Conservation (phyloP, 2,329 filamentous ascomycete species). For the Talaromyces sp. region DNA sequence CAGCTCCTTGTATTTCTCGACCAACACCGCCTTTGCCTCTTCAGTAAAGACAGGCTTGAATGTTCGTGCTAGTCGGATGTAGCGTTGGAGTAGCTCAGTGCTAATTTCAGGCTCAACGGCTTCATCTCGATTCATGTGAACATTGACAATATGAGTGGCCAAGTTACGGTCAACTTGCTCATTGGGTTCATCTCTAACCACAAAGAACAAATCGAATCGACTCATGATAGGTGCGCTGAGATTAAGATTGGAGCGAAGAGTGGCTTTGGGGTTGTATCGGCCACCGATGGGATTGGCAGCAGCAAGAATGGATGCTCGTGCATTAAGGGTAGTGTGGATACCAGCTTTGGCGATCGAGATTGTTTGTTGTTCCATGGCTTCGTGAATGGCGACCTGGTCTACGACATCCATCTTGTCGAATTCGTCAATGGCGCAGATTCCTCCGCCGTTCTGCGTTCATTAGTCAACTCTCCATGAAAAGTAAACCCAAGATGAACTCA, state of each 20-base stretch:
- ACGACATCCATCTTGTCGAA: slow-evolving; percentile 99
- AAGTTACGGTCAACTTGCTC: slow-evolving; percentile 86
- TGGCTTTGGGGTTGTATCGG: slow-evolving; percentile 91
- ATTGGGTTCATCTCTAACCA: slow-evolving; percentile 94
- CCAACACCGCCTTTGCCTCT: slow-evolving; percentile 78
- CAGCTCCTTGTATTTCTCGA: slow-evolving; percentile 93
- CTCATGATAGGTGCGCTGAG: slow-evolving; percentile 99
- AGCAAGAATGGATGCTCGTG: slow-evolving; percentile 88
- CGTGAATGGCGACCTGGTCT: slow-evolving; percentile 97
- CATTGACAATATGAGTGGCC: slow-evolving; percentile 88
- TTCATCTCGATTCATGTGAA: slow-evolving; percentile 89
- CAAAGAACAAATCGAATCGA: slow-evolving; percentile 97
- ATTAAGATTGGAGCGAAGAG: slow-evolving; percentile 91
- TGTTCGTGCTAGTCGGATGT: slow-evolving; percentile 92
- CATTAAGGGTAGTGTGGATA: slow-evolving; percentile 96
- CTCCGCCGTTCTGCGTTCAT: slow-evolving; percentile 61
- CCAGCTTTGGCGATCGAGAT: slow-evolving; percentile 98
- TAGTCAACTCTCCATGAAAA: neutral
- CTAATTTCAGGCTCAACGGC: slow-evolving; percentile 90
- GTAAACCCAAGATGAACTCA: slow-evolving; percentile 22
- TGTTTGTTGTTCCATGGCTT: slow-evolving; percentile 99
- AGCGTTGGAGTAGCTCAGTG: slow-evolving; percentile 93
- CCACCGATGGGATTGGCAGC: slow-evolving; percentile 95
- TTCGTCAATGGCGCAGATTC: slow-evolving; percentile 96
- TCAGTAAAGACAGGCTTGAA: slow-evolving; percentile 91